Evolutionary conservation across 1,284 basidiomycete genomes (phyloP).

Genomic region (Moniliophthora roreri): DNA sequence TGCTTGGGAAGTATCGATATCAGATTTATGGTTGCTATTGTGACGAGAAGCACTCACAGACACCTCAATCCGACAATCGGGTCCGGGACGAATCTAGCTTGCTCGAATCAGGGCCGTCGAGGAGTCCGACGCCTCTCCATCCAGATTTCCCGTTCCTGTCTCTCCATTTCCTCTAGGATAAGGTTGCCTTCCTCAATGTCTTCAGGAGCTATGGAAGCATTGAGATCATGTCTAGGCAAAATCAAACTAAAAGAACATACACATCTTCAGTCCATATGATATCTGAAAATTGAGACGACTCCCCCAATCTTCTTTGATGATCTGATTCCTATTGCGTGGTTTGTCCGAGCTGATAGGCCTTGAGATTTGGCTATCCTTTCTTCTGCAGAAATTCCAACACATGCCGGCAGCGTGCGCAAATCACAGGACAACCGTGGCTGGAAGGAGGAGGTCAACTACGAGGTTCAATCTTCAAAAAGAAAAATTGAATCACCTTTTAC

Average conservation of each 20-base stretch:
- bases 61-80: no score
- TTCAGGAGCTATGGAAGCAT: background rate
- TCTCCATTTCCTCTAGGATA: background rate
- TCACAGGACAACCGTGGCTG: no score
- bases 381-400: background rate
- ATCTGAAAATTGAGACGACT: background rate
- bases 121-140: background rate
- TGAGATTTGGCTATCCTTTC: background rate
- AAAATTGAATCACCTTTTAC: no score
- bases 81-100: no score
- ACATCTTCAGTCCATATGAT: background rate
- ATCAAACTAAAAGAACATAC: background rate
- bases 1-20: no score
- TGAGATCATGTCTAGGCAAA: background rate
- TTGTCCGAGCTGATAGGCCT: background rate
- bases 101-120: no score
- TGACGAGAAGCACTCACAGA: no score
- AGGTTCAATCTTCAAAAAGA: no score
- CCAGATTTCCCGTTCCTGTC: background rate
- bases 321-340: background rate
- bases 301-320: background rate
- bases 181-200: slow-evolving; percentile 7
- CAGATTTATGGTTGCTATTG: no score
- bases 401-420: no score
- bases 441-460: no score